Evolutionary conservation across 352 stramenopile species (phyloP).

Genomic region (Elongisporangium prolatum): DNA sequence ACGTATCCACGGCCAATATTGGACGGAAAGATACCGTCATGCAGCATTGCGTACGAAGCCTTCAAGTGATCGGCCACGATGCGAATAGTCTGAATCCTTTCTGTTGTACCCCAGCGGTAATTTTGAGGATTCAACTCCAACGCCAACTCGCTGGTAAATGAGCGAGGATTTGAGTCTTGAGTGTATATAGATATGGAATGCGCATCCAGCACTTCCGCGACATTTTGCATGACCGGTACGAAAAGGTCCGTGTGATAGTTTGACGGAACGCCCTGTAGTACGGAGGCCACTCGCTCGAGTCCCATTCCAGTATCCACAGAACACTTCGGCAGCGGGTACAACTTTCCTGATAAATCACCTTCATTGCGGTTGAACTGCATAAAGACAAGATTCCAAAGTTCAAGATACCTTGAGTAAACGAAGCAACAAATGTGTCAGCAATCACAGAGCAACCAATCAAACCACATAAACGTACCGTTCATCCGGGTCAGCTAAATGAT

Average conservation of each 20-base stretch:
- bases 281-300: slow-evolving; percentile 93
- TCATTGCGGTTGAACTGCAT: slow-evolving; percentile 95
- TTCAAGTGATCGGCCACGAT: slow-evolving; percentile 96
- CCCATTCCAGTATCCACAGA: slow-evolving; percentile 98
- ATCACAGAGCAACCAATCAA: slow-evolving; percentile 44
- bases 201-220: slow-evolving; percentile 43
- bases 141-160: slow-evolving; percentile 34
- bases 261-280: slow-evolving; percentile 92
- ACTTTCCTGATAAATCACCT: slow-evolving; percentile 38
- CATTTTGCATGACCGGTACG: slow-evolving; percentile 77
- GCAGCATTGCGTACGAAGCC: slow-evolving; percentile 92
- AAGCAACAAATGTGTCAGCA: slow-evolving; percentile 67
- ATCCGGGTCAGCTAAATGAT: slow-evolving; percentile 76
- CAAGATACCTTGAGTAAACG: slow-evolving; percentile 51
- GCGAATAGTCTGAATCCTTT: slow-evolving; percentile 65
- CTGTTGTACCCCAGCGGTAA: slow-evolving; percentile 36
- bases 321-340: slow-evolving; percentile 85
- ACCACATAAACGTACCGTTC: slow-evolving; percentile 26
- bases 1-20: slow-evolving; percentile 97
- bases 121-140: slow-evolving; percentile 39
- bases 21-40: slow-evolving; percentile 93
- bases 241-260: slow-evolving; percentile 98
- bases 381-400: slow-evolving; percentile 98
- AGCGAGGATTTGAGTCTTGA: background rate
- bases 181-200: background rate